Evolutionary conservation across 345 rosid species (phyloP).

Genomic region (Jatropha curcas): DNA sequence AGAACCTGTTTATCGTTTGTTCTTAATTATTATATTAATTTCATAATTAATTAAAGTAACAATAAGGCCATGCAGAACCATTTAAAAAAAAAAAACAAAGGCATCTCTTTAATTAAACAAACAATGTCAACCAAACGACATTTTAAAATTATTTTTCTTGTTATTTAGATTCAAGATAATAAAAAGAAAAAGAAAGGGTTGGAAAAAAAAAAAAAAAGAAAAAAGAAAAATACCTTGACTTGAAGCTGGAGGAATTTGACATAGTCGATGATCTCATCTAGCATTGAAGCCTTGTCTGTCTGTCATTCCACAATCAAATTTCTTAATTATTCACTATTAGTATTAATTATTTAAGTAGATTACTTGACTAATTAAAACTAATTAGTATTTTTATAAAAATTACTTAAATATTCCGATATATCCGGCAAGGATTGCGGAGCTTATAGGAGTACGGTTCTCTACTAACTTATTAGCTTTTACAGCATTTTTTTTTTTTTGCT

Average conservation of each 20-base stretch:
- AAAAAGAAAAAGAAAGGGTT: neutral
- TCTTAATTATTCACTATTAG: too few species aligned
- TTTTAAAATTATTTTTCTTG: too few species aligned
- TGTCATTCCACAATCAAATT: constrained; percentile 46
- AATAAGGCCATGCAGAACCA: too few species aligned
- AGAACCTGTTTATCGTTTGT: constrained; percentile 53
- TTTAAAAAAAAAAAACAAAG: too few species aligned
- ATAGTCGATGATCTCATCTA: constrained; percentile 97
- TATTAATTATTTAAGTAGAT: too few species aligned
- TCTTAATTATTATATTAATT: too few species aligned
- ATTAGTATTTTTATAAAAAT: too few species aligned
- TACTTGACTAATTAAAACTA: too few species aligned
- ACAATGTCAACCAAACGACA: neutral
- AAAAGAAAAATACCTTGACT: constrained; percentile 65
- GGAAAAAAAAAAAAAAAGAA: neutral
- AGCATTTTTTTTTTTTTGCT: neutral
- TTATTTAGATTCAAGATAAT: neutral
- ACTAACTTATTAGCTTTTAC: neutral
- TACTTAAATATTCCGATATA: constrained; percentile 21
- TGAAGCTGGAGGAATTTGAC: constrained; percentile 99
- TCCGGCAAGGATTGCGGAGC: constrained; percentile 19
- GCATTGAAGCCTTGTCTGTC: constrained; percentile 99
- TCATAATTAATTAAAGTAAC: too few species aligned
- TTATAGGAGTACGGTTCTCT: neutral
- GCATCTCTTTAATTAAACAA: too few species aligned